These are phyloP conservation scores for Botrytis paeoniae DNA, from an alignment of 2,329 filamentous ascomycete species.

Conservation along the genomic window DNA sequence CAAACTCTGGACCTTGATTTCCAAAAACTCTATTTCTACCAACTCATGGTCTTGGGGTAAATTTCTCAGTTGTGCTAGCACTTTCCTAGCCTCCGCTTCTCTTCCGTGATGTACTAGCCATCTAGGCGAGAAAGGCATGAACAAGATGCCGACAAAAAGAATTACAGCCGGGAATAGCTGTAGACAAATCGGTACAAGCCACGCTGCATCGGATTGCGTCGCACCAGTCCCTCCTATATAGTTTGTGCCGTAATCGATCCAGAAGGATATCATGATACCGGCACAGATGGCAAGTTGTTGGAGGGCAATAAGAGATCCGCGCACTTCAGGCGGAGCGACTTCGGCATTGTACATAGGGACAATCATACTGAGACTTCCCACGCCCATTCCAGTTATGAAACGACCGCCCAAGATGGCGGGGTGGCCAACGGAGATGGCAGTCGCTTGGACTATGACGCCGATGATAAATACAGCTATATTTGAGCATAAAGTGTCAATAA, in stretches of 20 bases:
- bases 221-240: slow-evolving; percentile 61
- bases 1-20: slow-evolving; percentile 74
- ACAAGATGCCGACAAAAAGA: slow-evolving; percentile 68
- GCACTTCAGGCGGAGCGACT: slow-evolving; percentile 59
- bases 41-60: slow-evolving; percentile 62
- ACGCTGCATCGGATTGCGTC: slow-evolving; percentile 63
- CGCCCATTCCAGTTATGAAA: slow-evolving; percentile 70
- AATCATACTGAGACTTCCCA: slow-evolving; percentile 66
- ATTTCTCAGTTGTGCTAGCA: slow-evolving; percentile 62
- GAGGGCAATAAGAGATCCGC: slow-evolving; percentile 62
- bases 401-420: slow-evolving; percentile 65
- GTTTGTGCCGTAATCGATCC: slow-evolving; percentile 64
- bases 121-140: slow-evolving; percentile 76
- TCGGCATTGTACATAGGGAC: slow-evolving; percentile 54
- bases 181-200: slow-evolving; percentile 69
- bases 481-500: not conserved
- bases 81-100: slow-evolving; percentile 62
- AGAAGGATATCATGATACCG: slow-evolving; percentile 56
- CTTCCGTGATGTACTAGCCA: slow-evolving; percentile 71
- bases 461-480: slow-evolving; percentile 56
- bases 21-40: slow-evolving; percentile 73
- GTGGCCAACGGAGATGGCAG: slow-evolving; percentile 54
- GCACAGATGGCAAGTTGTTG: slow-evolving; percentile 62
- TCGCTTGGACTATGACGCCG: slow-evolving; percentile 66
- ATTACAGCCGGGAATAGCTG: slow-evolving; percentile 66